These are phyloP conservation scores for Ceratocystiopsis sp. DNA, from an alignment of 2,329 filamentous ascomycete genomes.

Conservation along the genomic window DNA sequence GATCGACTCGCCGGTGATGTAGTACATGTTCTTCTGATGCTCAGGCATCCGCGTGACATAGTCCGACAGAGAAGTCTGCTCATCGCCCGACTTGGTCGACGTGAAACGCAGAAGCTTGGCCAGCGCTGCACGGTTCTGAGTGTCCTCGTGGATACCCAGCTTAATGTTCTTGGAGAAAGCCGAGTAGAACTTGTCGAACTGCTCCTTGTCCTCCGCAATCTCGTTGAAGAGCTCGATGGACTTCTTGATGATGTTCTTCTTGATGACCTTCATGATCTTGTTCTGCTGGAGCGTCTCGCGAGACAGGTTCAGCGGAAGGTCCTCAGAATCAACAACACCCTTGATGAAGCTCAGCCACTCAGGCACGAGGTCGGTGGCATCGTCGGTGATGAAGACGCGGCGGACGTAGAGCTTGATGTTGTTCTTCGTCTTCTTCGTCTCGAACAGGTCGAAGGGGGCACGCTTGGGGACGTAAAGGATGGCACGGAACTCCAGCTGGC, in stretches of 20 bases:
- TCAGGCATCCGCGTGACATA: slow-evolving; percentile 99
- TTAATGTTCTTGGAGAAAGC: slow-evolving; percentile 99
- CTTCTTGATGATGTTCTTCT: slow-evolving; percentile 99
- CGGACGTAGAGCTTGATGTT: slow-evolving; percentile 99
- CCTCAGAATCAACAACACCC: slow-evolving; percentile 99
- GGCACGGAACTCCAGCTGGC: slow-evolving; percentile 99
- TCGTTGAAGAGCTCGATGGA: slow-evolving; percentile 97
- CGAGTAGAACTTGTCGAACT: slow-evolving; percentile 99
- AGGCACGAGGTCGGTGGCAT: slow-evolving; percentile 95
- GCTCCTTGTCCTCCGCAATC: slow-evolving; percentile 98
- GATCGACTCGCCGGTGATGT: slow-evolving; percentile 99
- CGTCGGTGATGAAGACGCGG: slow-evolving; percentile 99
- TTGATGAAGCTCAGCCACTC: slow-evolving; percentile 99
- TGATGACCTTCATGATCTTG: slow-evolving; percentile 99
- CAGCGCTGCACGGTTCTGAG: slow-evolving; percentile 81
- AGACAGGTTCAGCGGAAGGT: slow-evolving; percentile 96
- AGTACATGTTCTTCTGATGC: slow-evolving; percentile 99
- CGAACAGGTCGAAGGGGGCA: slow-evolving; percentile 97
- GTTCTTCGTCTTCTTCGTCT: slow-evolving; percentile 99
- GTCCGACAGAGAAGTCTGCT: slow-evolving; percentile 86
- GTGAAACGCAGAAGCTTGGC: slow-evolving; percentile 98
- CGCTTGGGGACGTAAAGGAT: slow-evolving; percentile 99
- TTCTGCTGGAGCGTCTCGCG: slow-evolving; percentile 99
- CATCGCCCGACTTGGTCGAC: slow-evolving; percentile 97
- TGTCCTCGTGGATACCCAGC: slow-evolving; percentile 99